Conservation (phyloP, 1,139 yeast species). For the Saccharomyces hybrid region DNA sequence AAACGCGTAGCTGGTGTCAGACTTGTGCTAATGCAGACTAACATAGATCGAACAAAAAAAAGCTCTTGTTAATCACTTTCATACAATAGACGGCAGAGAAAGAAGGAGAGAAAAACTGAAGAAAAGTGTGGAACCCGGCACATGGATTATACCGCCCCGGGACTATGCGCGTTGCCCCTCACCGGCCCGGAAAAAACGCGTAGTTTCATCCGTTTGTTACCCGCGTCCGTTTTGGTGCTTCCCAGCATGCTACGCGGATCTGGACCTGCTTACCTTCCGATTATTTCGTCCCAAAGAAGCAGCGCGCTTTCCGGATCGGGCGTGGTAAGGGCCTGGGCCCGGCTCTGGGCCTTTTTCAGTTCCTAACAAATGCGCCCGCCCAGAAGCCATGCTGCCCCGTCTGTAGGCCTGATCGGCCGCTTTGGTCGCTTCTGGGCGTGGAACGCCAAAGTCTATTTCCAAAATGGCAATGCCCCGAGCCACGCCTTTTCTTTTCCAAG, state of each 20-base stretch:
- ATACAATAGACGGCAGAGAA: not conserved
- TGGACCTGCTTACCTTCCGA: not conserved
- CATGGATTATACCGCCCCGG: not conserved
- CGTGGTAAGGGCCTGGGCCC: not conserved
- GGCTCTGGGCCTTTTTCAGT: not conserved
- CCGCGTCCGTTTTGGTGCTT: constrained; percentile 1
- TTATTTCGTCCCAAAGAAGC: not conserved
- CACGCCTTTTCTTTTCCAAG: not conserved
- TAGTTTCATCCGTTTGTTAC: not conserved
- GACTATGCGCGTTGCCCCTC: not conserved
- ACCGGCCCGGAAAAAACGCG: not conserved
- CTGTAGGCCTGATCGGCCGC: not conserved
- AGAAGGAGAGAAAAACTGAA: not conserved
- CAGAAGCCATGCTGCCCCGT: not conserved
- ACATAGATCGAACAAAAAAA: not conserved
- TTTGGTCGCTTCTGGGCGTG: constrained; percentile 2
- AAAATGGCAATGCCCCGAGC: not conserved
- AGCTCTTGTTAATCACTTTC: not conserved
- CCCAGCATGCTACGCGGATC: not conserved
- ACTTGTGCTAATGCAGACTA: not conserved
- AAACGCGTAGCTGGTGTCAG: not conserved
- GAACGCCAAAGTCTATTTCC: not conserved
- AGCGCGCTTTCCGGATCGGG: not conserved
- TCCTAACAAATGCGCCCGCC: not conserved
- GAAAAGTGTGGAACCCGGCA: not conserved